These are phyloP conservation scores for Talaromyces trachyspermus DNA, from an alignment of 495 filamentous ascomycete genomes.

Conservation along the genomic window DNA sequence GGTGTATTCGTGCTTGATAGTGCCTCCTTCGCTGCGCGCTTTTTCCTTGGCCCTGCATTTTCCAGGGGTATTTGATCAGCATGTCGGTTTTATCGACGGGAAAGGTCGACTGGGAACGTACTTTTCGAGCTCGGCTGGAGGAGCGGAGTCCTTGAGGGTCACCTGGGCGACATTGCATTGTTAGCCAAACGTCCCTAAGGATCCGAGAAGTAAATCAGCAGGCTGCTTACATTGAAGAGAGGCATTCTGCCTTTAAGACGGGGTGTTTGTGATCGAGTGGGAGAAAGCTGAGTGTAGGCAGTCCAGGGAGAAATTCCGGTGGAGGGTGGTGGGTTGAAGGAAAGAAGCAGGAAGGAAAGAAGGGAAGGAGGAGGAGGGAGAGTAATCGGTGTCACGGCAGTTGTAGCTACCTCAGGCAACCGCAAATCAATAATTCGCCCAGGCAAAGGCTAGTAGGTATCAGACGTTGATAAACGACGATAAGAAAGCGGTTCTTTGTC, in stretches of 20 bases:
- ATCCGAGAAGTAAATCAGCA: neutral
- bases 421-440: no score
- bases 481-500: no score
- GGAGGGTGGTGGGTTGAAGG: neutral
- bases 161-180: constrained; percentile 59
- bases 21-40: constrained; percentile 63
- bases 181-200: constrained; percentile 1
- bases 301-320: neutral
- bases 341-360: neutral
- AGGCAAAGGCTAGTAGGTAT: no score
- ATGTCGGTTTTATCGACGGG: neutral
- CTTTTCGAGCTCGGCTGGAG: constrained; percentile 54
- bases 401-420: no score
- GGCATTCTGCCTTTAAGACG: constrained; percentile 44
- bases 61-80: neutral
- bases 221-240: constrained; percentile 57
- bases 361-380: neutral
- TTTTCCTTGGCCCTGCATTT: constrained; percentile 61
- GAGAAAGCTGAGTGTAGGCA: neutral
- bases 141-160: constrained; percentile 63
- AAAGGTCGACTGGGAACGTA: constrained; percentile 22
- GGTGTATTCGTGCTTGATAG: constrained; percentile 72
- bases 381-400: no score
- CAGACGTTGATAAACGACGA: no score
- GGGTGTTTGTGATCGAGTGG: neutral